Percentiles rank a stretch among this genome's conserved stretches.
phyloP scores from a whole-genome alignment of 2,329 filamentous ascomycete genomes.

The Pyricularia grisea region DNA sequence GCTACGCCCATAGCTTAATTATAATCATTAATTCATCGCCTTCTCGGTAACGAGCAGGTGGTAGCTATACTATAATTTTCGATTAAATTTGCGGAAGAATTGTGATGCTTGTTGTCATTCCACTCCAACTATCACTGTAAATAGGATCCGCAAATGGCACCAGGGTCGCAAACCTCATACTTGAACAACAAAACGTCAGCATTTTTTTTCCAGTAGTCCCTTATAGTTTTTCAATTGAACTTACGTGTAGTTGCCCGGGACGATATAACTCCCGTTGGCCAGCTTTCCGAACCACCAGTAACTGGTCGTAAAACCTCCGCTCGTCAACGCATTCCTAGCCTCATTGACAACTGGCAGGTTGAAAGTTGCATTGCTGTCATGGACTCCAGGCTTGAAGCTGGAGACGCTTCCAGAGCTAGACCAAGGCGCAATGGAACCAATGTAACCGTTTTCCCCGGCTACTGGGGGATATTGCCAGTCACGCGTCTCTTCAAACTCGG shows the following conservation, averaged over 20 bases:
- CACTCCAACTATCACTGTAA: background rate
- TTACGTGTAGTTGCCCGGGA: slow-evolving; percentile 21
- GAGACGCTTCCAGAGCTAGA: background rate
- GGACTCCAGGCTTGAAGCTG: background rate
- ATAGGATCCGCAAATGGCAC: background rate
- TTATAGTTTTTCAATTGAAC: background rate
- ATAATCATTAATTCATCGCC: too few relatives aligned
- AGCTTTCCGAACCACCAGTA: slow-evolving; percentile 11
- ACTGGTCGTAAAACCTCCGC: background rate
- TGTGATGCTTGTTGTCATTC: background rate
- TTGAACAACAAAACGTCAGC: background rate
- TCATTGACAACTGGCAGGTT: background rate
- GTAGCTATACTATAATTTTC: too few relatives aligned
- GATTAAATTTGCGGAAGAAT: background rate
- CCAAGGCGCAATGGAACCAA: slow-evolving; percentile 14
- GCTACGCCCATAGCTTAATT: too few relatives aligned
- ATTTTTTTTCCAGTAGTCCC: background rate
- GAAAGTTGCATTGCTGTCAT: background rate
- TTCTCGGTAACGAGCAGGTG: too few relatives aligned
- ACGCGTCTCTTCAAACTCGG: slow-evolving; percentile 11
- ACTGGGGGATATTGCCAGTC: slow-evolving; percentile 17
- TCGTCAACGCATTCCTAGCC: background rate
- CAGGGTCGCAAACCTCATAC: background rate
- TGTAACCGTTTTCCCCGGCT: slow-evolving; percentile 12
- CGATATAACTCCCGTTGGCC: slow-evolving; percentile 19